phyloP scores from a whole-genome alignment of 2,329 filamentous ascomycete species.

The Fusarium liriodendri region DNA sequence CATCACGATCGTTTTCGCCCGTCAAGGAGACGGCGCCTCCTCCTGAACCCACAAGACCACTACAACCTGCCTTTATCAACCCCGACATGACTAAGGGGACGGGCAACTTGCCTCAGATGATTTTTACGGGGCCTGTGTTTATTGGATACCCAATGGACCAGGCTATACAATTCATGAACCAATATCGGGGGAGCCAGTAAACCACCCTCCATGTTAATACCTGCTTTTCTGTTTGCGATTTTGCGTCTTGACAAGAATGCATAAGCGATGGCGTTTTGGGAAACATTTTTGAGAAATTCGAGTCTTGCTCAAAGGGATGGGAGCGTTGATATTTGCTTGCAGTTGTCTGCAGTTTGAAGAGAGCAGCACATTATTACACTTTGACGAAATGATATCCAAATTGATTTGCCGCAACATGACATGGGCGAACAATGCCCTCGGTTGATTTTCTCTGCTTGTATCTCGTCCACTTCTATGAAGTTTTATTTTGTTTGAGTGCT shows the following conservation, averaged over 20 bases:
- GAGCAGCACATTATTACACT: constrained; percentile 12
- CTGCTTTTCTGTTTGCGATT: constrained; percentile 14
- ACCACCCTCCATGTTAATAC: neutral
- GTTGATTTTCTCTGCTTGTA: constrained; percentile 5
- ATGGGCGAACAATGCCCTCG: neutral
- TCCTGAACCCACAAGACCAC: constrained; percentile 27
- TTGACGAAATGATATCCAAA: constrained; percentile 39
- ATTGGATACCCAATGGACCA: constrained; percentile 90
- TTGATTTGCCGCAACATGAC: constrained; percentile 20
- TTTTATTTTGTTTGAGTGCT: neutral
- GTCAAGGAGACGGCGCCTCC: constrained; percentile 36
- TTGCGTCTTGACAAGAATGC: constrained; percentile 23
- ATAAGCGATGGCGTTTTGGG: constrained; percentile 48
- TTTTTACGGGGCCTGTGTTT: constrained; percentile 94
- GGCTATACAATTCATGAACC: constrained; percentile 79
- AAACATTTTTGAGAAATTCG: constrained; percentile 7
- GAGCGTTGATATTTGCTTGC: constrained; percentile 29
- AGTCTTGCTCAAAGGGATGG: neutral
- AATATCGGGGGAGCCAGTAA: constrained; percentile 55
- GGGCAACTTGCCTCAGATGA: constrained; percentile 70
- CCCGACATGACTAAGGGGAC: constrained; percentile 50
- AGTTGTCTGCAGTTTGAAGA: constrained; percentile 9
- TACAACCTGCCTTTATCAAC: constrained; percentile 66
- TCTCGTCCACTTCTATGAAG: constrained; percentile 13
- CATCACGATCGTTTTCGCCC: constrained; percentile 30